Base-by-base conservation (phyloP, 176 grass and related monocot species). In the Paspalum notatum region DNA sequence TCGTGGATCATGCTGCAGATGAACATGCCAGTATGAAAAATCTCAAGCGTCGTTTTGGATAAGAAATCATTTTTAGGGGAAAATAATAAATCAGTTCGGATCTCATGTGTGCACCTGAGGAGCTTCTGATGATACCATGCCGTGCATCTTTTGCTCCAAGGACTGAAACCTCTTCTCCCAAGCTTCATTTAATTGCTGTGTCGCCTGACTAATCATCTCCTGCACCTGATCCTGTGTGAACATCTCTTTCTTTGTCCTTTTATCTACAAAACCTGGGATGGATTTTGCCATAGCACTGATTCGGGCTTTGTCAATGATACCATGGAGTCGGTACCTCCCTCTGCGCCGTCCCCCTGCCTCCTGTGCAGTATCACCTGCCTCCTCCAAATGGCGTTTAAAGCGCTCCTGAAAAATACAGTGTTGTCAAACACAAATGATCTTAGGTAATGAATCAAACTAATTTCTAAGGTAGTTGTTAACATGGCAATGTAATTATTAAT, bases 151-250 rank as follows among this genome's bases (percentile, higher is more conserved):
- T 57, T 81, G 43, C 62, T 75, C 77, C 63, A 86, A 68, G 26
- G 71, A 81, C 44, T 61, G 52, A 50, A 86, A 86, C 44, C 32
- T 75, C 51, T 62, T 86, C 70, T 86, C 78, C 85, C 85, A 81
- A 44, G 70, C 67, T 75, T 86, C 62, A 68, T 81, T 86, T 57
- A 86, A 37, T 53, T 68, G 77, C 22, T 81, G 62, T 6, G 65
- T 60, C 5, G 78, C 77, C 4, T 43, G 78, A 68, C 73, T 68
- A 66, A 86, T 86, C 85, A 86, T 85, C 46, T 78, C 75, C 66
- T 72, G 66, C 46, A 85, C 83, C 75, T 85, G 75, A 38, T 78
- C 64, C 12, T 54, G 83, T 8, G 75, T 72, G 56, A 85, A 85
- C 75, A 78, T 53, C n/a, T 71, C 75, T 57, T 64, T 50, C 20